Evolutionary conservation across 2,329 filamentous ascomycete species (phyloP).

Genomic region (Emergomyces orientalis): DNA sequence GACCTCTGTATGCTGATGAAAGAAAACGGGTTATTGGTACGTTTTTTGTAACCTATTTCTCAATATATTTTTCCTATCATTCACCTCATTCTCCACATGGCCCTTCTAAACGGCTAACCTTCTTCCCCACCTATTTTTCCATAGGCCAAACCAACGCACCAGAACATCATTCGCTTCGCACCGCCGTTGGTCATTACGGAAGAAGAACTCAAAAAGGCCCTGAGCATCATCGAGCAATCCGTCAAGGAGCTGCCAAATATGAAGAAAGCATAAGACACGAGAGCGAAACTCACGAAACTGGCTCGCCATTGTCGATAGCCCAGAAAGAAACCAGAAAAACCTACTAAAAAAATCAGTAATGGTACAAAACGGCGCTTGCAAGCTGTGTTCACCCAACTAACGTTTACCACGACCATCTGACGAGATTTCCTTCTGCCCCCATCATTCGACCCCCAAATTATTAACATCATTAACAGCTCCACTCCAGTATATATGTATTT

Average conservation of each 20-base stretch:
- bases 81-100: not conserved
- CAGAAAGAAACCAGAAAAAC: slow-evolving; percentile 10
- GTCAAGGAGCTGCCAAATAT: slow-evolving; percentile 66
- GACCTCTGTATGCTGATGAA: slow-evolving; percentile 94
- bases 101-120: not conserved
- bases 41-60: slow-evolving; percentile 24
- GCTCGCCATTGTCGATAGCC: slow-evolving; percentile 51
- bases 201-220: slow-evolving; percentile 66
- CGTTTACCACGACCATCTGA: not conserved
- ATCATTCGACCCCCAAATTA: not conserved
- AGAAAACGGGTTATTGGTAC: slow-evolving; percentile 83
- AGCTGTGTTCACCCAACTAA: not conserved
- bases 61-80: not conserved
- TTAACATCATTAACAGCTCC: not conserved
- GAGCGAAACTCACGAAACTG: slow-evolving; percentile 52
- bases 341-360: not conserved
- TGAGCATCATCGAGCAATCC: slow-evolving; percentile 72
- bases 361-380: not conserved
- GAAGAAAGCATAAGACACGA: slow-evolving; percentile 45
- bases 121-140: not conserved
- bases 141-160: slow-evolving; percentile 94
- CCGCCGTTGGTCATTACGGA: slow-evolving; percentile 92
- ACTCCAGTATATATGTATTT: not conserved
- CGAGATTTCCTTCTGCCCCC: not conserved
- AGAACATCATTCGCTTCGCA: slow-evolving; percentile 97